Evolutionary conservation across 805 yeast species (phyloP).

Genomic region (Pichia cabralensis): DNA sequence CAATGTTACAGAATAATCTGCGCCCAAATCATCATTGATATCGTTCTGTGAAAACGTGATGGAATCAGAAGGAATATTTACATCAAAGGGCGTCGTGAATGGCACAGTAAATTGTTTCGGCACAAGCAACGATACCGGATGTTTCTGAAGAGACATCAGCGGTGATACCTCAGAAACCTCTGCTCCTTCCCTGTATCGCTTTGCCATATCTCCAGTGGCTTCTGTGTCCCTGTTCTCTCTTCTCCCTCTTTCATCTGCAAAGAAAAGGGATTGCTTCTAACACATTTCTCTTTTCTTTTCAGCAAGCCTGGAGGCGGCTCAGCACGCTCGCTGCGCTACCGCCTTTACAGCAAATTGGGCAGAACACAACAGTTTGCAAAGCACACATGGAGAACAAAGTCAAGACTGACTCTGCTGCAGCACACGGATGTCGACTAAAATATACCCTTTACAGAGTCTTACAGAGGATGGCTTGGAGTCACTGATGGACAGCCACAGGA

Average conservation of each 20-base stretch:
- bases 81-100: slow-evolving; percentile 20
- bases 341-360: too few species aligned
- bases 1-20: too few species aligned
- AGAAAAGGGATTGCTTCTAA: too few species aligned
- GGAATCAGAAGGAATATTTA: slow-evolving; percentile 5
- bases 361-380: too few species aligned
- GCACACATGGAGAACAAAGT: too few species aligned
- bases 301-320: too few species aligned
- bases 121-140: slow-evolving; percentile 28
- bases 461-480: slow-evolving; percentile 4
- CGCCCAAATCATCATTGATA: slow-evolving; percentile 2
- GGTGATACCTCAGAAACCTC: slow-evolving; percentile 1
- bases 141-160: slow-evolving; percentile 16
- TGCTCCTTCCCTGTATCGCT: background rate
- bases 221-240: too few species aligned
- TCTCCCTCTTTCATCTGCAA: too few species aligned
- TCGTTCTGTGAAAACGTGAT: slow-evolving; percentile 7
- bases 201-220: too few species aligned
- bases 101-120: slow-evolving; percentile 29
- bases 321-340: too few species aligned
- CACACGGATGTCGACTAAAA: slow-evolving; percentile 10
- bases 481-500: slow-evolving; percentile 8
- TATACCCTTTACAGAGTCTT: slow-evolving; percentile 10
- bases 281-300: too few species aligned
- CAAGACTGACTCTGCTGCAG: too few species aligned